Evolutionary conservation across 176 grass and related monocot species (phyloP), one percentile per base, ranked within the genome.

Genomic region (Triticum urartu): DNA sequence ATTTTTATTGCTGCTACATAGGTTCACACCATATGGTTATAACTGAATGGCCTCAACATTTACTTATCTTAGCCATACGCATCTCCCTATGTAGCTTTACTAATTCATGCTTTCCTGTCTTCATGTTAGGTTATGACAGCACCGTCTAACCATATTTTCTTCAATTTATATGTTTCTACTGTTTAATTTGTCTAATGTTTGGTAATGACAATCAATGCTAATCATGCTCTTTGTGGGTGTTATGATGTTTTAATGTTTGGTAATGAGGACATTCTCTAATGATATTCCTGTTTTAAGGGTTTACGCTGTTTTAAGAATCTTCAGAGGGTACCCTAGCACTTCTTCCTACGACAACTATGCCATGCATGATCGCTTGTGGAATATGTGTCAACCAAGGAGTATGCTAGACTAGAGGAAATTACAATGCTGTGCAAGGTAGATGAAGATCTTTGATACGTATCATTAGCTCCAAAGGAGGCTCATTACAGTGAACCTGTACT

Each of bases 341-440:
- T 73, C 70, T 14, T 72, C 13, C 17, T 6, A 26, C 3, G 6
- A 45, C 11, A 22, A 71, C 35, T n/a, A 43, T 72, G 11, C 3
- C 69, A 72, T 72, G 69, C 69, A 72, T 72, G 21, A 72, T 72
- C 21, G 32, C 79, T 87, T 66, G 67, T 84, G 39, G 47, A 84
- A 84, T 71, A 64, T 72, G 64, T 87, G 60, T 79, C 84, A 75
- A 34, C 52, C 32, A 84, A 84, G 25, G 48, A 84, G 33, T 84
- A 72, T 76, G 73, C 48, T 20, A 83, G 72, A 11, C 84, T 72
- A 68, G 80, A 86, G 58, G 62, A 69, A 64, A 35, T 15, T 90
- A 80, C 75, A 67, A 32, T 86, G 9, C 0, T 2, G 18, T 17
- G 11, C 14, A 28, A 80, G 39, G 17, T 84, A 47, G 69, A 86